Evolutionary conservation across 192 early-diverging fungal species (phyloP), one percentile per base, ranked within the genome.

Genomic region (Glomus cerebriforme): DNA sequence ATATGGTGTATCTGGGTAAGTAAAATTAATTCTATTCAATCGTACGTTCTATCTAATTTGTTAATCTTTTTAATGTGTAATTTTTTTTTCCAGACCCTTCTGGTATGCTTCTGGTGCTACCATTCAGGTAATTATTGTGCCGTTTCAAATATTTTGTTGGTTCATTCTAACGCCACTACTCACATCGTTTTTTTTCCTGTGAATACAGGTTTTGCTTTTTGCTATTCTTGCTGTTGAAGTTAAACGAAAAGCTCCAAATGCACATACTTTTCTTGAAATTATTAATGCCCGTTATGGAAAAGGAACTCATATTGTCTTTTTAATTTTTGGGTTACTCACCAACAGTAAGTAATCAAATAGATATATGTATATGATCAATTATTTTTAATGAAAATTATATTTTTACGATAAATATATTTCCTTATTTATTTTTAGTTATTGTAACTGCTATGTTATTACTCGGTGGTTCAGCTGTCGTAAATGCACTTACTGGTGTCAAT

Each of bases 361-460:
- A 19, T 1, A 24, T 60, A 60, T n/a, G n/a, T n/a, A 68, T 29
- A 29, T 68, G 19, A 22, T 35, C 9, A 17, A n/a, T n/a, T 15
- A 68, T 68, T 29, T 13, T 27, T 67, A 27, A 31, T 35, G 7
- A 67, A 27, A n/a, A n/a, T n/a, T n/a, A n/a, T n/a, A n/a, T n/a
- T 27, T 67, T 35, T 17, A 13, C 5, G 17, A 62, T 29, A 62
- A 5, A 64, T 12, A 64, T 65, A 17, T 65, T 31, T 32, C 22
- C 39, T 37, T 68, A 19, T 37, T 19, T 22, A 1, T 29, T 26
- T 24, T 49, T 31, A 89, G 71, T 91, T 76, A 84, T 93, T 39
- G 92, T 93, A 47, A 93, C 92, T 26, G 91, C 92, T 43, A 93
- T 93, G 91, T 81, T 93, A 19, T 79, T 93, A 24, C 81, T 93